phyloP scores from a whole-genome alignment of 805 yeast genomes.

The Kuraishia hungarica region DNA sequence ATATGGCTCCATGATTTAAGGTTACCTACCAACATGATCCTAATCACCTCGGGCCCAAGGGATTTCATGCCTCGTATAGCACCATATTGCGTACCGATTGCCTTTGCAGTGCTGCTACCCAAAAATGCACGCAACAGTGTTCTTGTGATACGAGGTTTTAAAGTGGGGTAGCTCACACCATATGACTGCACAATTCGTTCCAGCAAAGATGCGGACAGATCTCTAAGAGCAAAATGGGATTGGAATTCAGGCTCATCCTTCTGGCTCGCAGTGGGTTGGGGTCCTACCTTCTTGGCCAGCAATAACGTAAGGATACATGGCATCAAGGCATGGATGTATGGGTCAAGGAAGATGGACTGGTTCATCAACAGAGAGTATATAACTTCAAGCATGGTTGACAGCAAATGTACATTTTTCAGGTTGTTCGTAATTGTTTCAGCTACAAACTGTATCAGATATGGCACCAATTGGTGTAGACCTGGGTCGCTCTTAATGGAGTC shows the following conservation, averaged over 20 bases:
- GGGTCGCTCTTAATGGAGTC: conserved; percentile 84
- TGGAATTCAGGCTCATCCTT: conserved; percentile 9
- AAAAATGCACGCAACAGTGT: conserved; percentile 86
- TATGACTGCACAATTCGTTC: conserved; percentile 71
- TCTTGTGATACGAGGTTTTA: conserved; percentile 89
- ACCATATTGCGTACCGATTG: conserved; percentile 91
- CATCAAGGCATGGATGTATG: conserved; percentile 92
- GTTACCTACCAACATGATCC: conserved; percentile 80
- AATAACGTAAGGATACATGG: conserved; percentile 91
- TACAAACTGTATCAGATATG: conserved; percentile 91
- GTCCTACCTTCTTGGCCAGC: conserved; percentile 83
- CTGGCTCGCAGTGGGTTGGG: conserved; percentile 11
- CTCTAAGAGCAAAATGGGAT: conserved; percentile 59
- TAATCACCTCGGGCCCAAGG: conserved; percentile 80
- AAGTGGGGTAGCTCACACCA: conserved; percentile 79
- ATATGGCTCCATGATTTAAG: conserved; percentile 68
- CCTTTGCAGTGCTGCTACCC: conserved; percentile 35
- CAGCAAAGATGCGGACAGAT: conserved; percentile 77
- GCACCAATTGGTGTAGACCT: conserved; percentile 93
- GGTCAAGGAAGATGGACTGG: conserved; percentile 81
- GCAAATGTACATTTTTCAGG: conserved; percentile 57
- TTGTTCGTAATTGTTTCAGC: conserved; percentile 93
- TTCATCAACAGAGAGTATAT: conserved; percentile 79
- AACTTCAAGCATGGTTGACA: conserved; percentile 83
- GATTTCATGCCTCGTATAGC: conserved; percentile 78